Evolutionary conservation across 352 stramenopile genomes (phyloP).

Genomic region (Elongisporangium senticosum): DNA sequence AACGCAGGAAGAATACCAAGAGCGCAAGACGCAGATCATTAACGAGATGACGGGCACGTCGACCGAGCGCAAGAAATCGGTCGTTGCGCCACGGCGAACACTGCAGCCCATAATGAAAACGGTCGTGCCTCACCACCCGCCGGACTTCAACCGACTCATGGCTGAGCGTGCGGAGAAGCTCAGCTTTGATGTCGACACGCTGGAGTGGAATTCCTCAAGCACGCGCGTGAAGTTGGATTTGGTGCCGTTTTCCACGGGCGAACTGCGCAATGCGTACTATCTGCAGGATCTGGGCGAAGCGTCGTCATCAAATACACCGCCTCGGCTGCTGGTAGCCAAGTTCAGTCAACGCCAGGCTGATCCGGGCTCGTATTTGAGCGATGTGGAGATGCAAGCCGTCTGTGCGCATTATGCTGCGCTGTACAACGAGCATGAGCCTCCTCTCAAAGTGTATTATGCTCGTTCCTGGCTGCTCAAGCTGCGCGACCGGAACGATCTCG

Average conservation of each 20-base stretch:
- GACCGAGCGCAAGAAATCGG: slow-evolving; percentile 50
- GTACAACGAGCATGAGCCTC: slow-evolving; percentile 83
- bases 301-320: slow-evolving; percentile 9
- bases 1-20: slow-evolving; percentile 72
- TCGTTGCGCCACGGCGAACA: slow-evolving; percentile 18
- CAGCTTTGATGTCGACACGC: slow-evolving; percentile 76
- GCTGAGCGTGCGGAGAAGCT: slow-evolving; percentile 74
- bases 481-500: slow-evolving; percentile 45
- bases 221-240: slow-evolving; percentile 68
- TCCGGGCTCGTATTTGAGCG: slow-evolving; percentile 71
- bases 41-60: slow-evolving; percentile 84
- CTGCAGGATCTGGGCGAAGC: slow-evolving; percentile 40
- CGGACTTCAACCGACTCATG: slow-evolving; percentile 53
- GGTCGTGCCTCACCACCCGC: slow-evolving; percentile 67
- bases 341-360: slow-evolving; percentile 61
- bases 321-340: slow-evolving; percentile 63
- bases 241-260: slow-evolving; percentile 74
- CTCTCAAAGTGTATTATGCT: slow-evolving; percentile 78
- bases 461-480: slow-evolving; percentile 77
- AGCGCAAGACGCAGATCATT: slow-evolving; percentile 84
- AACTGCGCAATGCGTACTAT: slow-evolving; percentile 79
- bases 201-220: slow-evolving; percentile 67
- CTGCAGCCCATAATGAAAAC: slow-evolving; percentile 79
- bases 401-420: slow-evolving; percentile 82
- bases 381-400: slow-evolving; percentile 87